Percentiles rank a stretch among this genome's conserved stretches.
Conservation (phyloP, 352 stramenopile genomes). For the Plasmopara muralis region DNA sequence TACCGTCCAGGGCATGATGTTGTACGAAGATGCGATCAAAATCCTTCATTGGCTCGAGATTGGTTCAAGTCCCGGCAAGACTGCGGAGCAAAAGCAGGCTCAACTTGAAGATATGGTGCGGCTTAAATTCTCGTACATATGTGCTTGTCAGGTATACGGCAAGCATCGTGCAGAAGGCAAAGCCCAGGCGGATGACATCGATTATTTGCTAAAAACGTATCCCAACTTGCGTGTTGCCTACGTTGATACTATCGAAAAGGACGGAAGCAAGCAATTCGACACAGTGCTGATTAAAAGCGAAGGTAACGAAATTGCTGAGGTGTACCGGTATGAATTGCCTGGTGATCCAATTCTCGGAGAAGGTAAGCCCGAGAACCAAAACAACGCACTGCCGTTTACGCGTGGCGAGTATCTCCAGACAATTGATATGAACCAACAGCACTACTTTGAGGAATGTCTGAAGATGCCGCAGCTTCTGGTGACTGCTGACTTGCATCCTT, state of each 20-base stretch:
- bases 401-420: slow-evolving; percentile 81
- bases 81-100: slow-evolving; percentile 62
- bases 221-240: slow-evolving; percentile 77
- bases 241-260: slow-evolving; percentile 52
- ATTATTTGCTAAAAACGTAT: slow-evolving; percentile 68
- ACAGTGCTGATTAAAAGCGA: slow-evolving; percentile 71
- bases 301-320: slow-evolving; percentile 54
- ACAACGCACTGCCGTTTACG: slow-evolving; percentile 82
- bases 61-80: slow-evolving; percentile 54
- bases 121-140: slow-evolving; percentile 82
- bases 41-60: slow-evolving; percentile 80
- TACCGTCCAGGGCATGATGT: slow-evolving; percentile 77
- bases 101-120: slow-evolving; percentile 76
- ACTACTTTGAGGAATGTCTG: slow-evolving; percentile 84
- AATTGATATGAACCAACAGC: slow-evolving; percentile 90
- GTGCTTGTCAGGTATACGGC: slow-evolving; percentile 77
- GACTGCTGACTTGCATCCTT: slow-evolving; percentile 55
- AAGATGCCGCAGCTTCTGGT: slow-evolving; percentile 79
- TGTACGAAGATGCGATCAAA: slow-evolving; percentile 80
- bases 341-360: slow-evolving; percentile 80
- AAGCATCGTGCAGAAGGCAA: slow-evolving; percentile 70
- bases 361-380: slow-evolving; percentile 86
- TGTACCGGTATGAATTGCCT: slow-evolving; percentile 73
- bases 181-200: slow-evolving; percentile 60
- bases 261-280: slow-evolving; percentile 41